Conservation (phyloP, 192 early-diverging fungal species). For the Podochytrium sp. region DNA sequence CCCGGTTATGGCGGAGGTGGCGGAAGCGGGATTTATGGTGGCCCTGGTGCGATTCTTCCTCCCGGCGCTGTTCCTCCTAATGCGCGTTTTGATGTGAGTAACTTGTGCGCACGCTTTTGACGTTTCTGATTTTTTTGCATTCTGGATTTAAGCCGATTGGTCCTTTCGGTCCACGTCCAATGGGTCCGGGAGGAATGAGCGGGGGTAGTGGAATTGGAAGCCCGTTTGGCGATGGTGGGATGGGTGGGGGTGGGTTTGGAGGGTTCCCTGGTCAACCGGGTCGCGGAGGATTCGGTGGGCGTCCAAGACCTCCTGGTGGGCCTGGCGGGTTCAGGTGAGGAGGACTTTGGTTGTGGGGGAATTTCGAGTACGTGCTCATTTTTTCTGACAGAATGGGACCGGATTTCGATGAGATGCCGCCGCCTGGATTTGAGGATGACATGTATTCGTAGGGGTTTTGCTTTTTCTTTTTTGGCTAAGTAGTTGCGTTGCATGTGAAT, state of each 20-base stretch:
- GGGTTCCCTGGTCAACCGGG: too few relatives aligned
- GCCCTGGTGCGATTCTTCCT: constrained; percentile 52
- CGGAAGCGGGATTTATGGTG: constrained; percentile 48
- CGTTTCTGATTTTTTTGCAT: too few relatives aligned
- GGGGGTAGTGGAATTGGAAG: too few relatives aligned
- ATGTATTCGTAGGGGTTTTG: too few relatives aligned
- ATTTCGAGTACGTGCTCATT: constrained; percentile 20
- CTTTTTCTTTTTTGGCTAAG: too few relatives aligned
- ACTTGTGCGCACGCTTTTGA: not conserved
- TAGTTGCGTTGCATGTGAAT: too few relatives aligned
- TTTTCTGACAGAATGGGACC: constrained; percentile 60
- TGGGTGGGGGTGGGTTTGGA: constrained; percentile 2
- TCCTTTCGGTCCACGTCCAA: constrained; percentile 68
- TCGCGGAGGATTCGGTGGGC: constrained; percentile 18
- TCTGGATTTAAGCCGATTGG: constrained; percentile 67
- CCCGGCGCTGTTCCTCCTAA: constrained; percentile 63
- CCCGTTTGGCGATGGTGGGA: constrained; percentile 48
- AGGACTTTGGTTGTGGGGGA: too few relatives aligned
- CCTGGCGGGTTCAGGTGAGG: constrained; percentile 34
- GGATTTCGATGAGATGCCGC: constrained; percentile 75
- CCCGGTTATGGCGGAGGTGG: too few relatives aligned
- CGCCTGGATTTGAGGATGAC: constrained; percentile 56
- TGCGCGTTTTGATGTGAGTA: constrained; percentile 80
- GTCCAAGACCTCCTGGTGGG: constrained; percentile 36
- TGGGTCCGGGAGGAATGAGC: constrained; percentile 34